phyloP scores from a whole-genome alignment of 192 early-diverging fungal species.

The Chytriomyces confervae region DNA sequence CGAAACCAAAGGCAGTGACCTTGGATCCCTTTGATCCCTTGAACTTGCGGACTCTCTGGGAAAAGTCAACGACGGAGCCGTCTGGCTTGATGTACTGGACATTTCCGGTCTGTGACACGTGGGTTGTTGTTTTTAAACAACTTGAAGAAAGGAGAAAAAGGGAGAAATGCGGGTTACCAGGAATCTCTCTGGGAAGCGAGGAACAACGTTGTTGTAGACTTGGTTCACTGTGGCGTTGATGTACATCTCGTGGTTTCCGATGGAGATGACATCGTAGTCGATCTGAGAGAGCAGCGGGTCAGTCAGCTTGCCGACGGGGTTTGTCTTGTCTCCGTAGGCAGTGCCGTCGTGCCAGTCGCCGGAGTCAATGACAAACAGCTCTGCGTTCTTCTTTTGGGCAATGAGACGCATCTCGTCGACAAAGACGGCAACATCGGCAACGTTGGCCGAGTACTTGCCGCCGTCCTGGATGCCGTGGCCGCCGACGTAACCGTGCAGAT shows the following conservation, averaged over 20 bases:
- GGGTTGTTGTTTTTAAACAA: background rate
- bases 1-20: slow-evolving; percentile 60
- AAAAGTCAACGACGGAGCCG: slow-evolving; percentile 39
- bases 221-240: slow-evolving; percentile 35
- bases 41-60: slow-evolving; percentile 46
- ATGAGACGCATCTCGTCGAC: slow-evolving; percentile 54
- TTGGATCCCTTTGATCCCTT: slow-evolving; percentile 49
- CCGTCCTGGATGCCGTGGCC: slow-evolving; percentile 33
- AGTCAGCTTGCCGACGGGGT: slow-evolving; percentile 23
- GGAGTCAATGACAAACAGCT: slow-evolving; percentile 61
- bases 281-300: slow-evolving; percentile 42
- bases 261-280: slow-evolving; percentile 48
- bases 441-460: slow-evolving; percentile 51
- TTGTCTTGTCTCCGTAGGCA: slow-evolving; percentile 2
- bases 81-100: slow-evolving; percentile 14
- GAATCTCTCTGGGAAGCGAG: slow-evolving; percentile 35
- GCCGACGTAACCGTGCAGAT: slow-evolving; percentile 26
- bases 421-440: slow-evolving; percentile 63
- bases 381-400: slow-evolving; percentile 49
- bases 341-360: slow-evolving; percentile 56
- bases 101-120: slow-evolving; percentile 44
- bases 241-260: slow-evolving; percentile 54
- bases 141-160: background rate
- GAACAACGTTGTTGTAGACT: slow-evolving; percentile 30
- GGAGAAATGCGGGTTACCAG: background rate